Conservation (phyloP, 1,284 basidiomycete genomes). For the Boletellus deceptivus region DNA sequence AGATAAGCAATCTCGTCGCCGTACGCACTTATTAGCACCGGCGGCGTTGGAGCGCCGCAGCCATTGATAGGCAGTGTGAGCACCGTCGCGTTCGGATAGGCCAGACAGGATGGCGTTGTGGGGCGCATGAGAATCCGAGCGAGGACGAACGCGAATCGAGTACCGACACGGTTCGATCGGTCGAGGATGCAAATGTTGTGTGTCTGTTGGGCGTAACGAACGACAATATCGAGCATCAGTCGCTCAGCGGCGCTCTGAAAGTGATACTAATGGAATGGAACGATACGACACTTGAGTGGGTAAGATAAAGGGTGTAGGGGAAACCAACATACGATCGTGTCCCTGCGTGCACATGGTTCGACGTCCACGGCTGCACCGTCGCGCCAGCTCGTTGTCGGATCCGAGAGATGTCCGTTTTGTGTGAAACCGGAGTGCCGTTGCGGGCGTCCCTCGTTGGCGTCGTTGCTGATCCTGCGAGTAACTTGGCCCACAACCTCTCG, state of each 20-base stretch:
- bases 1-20: slow-evolving; percentile 70
- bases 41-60: background rate
- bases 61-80: slow-evolving; percentile 9
- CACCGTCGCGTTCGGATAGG: slow-evolving; percentile 36
- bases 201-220: slow-evolving; percentile 42
- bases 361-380: slow-evolving; percentile 71
- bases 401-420: slow-evolving; percentile 60
- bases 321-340: slow-evolving; percentile 48
- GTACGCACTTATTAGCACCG: background rate
- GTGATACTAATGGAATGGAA: no score
- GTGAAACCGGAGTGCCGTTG: slow-evolving; percentile 70
- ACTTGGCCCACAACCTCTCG: no score
- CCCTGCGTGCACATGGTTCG: slow-evolving; percentile 61
- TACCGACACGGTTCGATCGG: slow-evolving; percentile 65
- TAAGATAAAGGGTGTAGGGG: background rate
- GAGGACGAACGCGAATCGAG: slow-evolving; percentile 59
- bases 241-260: slow-evolving; percentile 64
- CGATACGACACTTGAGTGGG: background rate
- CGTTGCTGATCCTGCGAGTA: no score
- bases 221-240: slow-evolving; percentile 62
- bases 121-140: slow-evolving; percentile 61
- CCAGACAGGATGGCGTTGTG: slow-evolving; percentile 73
- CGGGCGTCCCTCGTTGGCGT: slow-evolving; percentile 35
- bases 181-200: slow-evolving; percentile 59
- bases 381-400: slow-evolving; percentile 55